Evolutionary conservation across 352 stramenopile genomes (phyloP).

Genomic region (Peronospora destructor): DNA sequence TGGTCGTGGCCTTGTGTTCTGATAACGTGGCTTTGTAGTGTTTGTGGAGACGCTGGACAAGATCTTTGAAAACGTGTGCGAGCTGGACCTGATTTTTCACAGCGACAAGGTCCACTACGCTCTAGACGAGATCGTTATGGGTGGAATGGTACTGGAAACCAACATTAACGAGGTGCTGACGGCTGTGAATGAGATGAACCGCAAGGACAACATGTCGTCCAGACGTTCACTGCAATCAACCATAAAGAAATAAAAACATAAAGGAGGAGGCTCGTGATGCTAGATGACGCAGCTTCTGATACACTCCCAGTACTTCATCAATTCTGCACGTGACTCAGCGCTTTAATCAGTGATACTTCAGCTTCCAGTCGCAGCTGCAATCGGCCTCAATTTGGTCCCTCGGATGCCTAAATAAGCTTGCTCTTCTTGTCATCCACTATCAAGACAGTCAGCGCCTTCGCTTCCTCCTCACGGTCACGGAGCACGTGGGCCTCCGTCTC

Average conservation of each 20-base stretch:
- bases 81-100: slow-evolving; percentile 99
- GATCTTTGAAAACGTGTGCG: slow-evolving; percentile 99
- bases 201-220: slow-evolving; percentile 81
- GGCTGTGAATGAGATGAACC: slow-evolving; percentile 96
- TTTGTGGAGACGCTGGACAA: slow-evolving; percentile 97
- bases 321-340: slow-evolving; percentile 5
- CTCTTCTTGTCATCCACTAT: slow-evolving; percentile 27
- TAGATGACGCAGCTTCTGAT: neutral
- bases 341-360: slow-evolving; percentile 7
- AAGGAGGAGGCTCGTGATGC: neutral
- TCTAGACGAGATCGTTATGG: slow-evolving; percentile 99
- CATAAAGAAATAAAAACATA: slow-evolving; percentile 47
- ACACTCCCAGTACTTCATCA: neutral
- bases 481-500: slow-evolving; percentile 31
- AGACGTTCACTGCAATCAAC: slow-evolving; percentile 69
- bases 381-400: neutral
- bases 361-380: neutral
- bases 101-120: slow-evolving; percentile 96
- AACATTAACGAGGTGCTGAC: slow-evolving; percentile 97
- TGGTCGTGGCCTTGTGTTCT: neutral
- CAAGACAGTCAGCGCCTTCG: slow-evolving; percentile 28
- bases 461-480: slow-evolving; percentile 34
- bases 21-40: slow-evolving; percentile 35
- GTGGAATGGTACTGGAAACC: slow-evolving; percentile 98
- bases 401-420: slow-evolving; percentile 58